Evolutionary conservation across 768 basidiomycete genomes (phyloP).

Genomic region (Auriscalpium microsporum): DNA sequence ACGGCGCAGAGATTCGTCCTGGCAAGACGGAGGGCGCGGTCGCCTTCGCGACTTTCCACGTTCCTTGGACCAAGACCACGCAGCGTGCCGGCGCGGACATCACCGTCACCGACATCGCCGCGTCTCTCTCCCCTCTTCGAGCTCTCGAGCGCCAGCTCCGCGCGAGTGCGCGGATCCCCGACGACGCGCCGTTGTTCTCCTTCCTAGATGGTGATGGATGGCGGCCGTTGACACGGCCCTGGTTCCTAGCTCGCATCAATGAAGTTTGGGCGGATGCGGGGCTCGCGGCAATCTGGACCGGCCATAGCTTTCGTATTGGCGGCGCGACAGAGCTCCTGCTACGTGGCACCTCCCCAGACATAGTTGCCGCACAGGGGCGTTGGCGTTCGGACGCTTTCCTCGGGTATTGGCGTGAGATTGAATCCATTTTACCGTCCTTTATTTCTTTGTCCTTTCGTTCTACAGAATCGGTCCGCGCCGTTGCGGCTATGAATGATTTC

Average conservation of each 20-base stretch:
- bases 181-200: neutral
- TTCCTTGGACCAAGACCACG: neutral
- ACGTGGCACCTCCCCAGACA: conserved; percentile 13
- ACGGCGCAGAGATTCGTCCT: neutral
- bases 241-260: conserved; percentile 11
- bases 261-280: conserved; percentile 4
- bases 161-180: neutral
- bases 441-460: neutral
- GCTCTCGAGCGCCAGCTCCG: neutral
- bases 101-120: neutral
- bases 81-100: neutral
- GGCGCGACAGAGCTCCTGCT: conserved; percentile 16
- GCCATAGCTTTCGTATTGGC: conserved; percentile 19
- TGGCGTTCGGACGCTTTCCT: conserved; percentile 20
- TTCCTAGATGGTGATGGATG: neutral
- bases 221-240: conserved; percentile 1
- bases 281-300: neutral
- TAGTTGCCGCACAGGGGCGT: conserved; percentile 14
- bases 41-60: neutral
- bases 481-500: neutral
- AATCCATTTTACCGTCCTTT: conserved; percentile 8
- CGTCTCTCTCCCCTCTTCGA: neutral
- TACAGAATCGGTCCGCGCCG: neutral
- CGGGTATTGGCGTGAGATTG: conserved; percentile 17
- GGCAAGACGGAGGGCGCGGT: neutral